Evolutionary conservation across 83 land plant genomes (phyloP).

Genomic region (Larix sibirica): DNA sequence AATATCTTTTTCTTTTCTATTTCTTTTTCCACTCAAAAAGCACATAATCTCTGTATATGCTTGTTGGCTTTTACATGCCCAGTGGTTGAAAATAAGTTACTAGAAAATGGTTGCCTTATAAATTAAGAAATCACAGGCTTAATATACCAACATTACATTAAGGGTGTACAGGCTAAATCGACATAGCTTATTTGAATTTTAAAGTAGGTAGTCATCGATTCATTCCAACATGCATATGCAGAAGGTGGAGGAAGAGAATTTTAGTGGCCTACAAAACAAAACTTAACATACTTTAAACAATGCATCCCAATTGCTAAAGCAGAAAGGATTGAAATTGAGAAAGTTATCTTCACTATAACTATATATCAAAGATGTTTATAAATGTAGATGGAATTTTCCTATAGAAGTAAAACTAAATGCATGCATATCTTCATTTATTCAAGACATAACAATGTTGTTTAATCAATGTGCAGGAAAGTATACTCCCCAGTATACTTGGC

Average conservation of each 20-base stretch:
- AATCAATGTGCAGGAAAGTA: slow-evolving; percentile 41
- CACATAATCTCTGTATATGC: not conserved
- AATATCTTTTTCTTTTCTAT: not conserved
- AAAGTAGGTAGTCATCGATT: too few relatives aligned
- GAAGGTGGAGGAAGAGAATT: too few relatives aligned
- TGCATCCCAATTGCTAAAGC: too few relatives aligned
- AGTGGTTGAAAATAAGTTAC: not conserved
- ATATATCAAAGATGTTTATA: not conserved
- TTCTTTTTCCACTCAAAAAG: not conserved
- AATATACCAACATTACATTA: too few relatives aligned
- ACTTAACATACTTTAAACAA: too few relatives aligned
- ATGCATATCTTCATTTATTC: not conserved
- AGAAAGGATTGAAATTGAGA: not conserved
- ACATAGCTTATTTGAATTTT: too few relatives aligned
- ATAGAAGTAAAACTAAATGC: not conserved
- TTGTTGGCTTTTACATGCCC: not conserved
- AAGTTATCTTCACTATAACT: not conserved
- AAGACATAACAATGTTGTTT: not conserved
- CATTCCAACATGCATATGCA: too few relatives aligned
- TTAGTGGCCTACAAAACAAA: too few relatives aligned
- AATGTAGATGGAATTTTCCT: not conserved
- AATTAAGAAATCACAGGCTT: not conserved
- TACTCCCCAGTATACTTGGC: slow-evolving; percentile 70
- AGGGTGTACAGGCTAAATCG: too few relatives aligned
- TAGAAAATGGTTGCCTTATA: not conserved